Conservation (phyloP, 2,329 filamentous ascomycete species). For the Xylaria sp. region DNA sequence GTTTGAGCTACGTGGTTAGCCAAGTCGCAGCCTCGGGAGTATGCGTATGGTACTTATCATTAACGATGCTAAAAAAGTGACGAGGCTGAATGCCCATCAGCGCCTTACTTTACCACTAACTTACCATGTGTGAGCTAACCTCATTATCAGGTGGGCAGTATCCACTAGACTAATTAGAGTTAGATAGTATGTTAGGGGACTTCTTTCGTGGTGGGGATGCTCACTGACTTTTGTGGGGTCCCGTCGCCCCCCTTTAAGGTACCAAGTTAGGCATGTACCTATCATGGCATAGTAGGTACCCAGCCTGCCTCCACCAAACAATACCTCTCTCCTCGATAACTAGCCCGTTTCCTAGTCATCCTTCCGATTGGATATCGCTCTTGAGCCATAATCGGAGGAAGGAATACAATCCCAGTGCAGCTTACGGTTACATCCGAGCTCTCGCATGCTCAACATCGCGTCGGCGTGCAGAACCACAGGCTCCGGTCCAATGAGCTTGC, state of each 20-base stretch:
- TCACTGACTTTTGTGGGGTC: too few relatives aligned
- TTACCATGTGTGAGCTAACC: too few relatives aligned
- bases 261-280: too few relatives aligned
- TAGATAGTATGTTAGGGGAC: not conserved
- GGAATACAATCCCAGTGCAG: not conserved
- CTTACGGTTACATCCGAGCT: conserved; percentile 5
- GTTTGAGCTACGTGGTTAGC: not conserved
- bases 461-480: conserved; percentile 12
- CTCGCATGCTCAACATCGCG: not conserved
- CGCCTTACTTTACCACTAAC: not conserved
- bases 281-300: not conserved
- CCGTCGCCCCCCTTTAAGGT: too few relatives aligned
- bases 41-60: not conserved
- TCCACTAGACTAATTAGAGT: too few relatives aligned
- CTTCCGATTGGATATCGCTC: not conserved
- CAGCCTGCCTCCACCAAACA: not conserved
- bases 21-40: not conserved
- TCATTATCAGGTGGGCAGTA: not conserved
- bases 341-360: too few relatives aligned
- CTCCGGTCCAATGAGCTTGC: conserved; percentile 27
- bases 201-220: not conserved
- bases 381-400: not conserved
- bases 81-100: conserved; percentile 21
- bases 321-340: too few relatives aligned
- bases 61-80: conserved; percentile 10